These are phyloP conservation scores for Fusarium acutatum DNA, from an alignment of 2,329 filamentous ascomycete genomes.

Conservation along the genomic window DNA sequence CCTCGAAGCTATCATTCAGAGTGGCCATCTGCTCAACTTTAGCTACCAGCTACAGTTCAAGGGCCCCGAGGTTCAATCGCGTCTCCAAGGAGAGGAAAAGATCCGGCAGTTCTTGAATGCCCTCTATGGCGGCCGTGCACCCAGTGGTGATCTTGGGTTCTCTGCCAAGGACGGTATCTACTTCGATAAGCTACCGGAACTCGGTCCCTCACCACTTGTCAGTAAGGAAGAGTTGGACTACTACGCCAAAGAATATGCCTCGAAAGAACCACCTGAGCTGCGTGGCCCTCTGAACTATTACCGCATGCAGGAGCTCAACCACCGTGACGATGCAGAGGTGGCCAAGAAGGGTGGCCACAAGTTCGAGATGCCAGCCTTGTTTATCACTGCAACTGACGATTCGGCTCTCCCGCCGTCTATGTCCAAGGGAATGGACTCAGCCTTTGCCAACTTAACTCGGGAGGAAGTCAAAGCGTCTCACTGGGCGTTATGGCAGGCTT, in stretches of 20 bases:
- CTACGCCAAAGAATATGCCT: slow-evolving; percentile 77
- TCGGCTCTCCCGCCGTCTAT: slow-evolving; percentile 75
- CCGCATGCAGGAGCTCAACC: slow-evolving; percentile 76
- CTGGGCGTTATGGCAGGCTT: slow-evolving; percentile 83
- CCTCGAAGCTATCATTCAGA: slow-evolving; percentile 67
- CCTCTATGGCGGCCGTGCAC: slow-evolving; percentile 72
- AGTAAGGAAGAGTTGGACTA: slow-evolving; percentile 76
- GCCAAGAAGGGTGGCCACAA: slow-evolving; percentile 62
- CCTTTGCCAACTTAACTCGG: slow-evolving; percentile 70
- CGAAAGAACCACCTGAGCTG: slow-evolving; percentile 66
- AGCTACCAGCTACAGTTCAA: slow-evolving; percentile 85
- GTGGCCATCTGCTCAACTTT: slow-evolving; percentile 70
- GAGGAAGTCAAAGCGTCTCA: slow-evolving; percentile 75
- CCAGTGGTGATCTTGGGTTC: slow-evolving; percentile 66
- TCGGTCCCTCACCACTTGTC: slow-evolving; percentile 68
- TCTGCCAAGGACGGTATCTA: slow-evolving; percentile 67
- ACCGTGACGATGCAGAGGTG: slow-evolving; percentile 74
- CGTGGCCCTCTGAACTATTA: slow-evolving; percentile 91
- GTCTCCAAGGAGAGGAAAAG: slow-evolving; percentile 64
- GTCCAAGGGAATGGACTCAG: slow-evolving; percentile 74
- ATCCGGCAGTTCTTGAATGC: slow-evolving; percentile 76
- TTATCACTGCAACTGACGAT: slow-evolving; percentile 78
- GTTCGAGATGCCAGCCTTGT: slow-evolving; percentile 73
- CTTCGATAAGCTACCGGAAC: slow-evolving; percentile 67
- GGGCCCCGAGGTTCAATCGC: slow-evolving; percentile 70